A percentile compares a stretch with the other conserved stretches of the same genome.
phyloP scores from a whole-genome alignment of 495 filamentous ascomycete species.

The Trichoderma erinaceum region DNA sequence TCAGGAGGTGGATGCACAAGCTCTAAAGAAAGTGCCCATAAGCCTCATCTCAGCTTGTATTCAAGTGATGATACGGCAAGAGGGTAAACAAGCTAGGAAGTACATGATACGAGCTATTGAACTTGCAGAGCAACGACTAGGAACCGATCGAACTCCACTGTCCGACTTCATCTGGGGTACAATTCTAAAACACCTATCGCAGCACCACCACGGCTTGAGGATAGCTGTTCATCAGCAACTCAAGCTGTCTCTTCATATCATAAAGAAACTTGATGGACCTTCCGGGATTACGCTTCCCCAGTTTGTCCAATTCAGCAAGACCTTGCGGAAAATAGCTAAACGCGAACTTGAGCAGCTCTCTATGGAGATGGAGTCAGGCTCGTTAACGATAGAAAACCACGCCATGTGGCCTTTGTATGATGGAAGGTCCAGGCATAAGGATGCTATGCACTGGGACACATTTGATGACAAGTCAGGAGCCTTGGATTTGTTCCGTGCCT shows the following conservation, averaged over 20 bases:
- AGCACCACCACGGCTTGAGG: background rate
- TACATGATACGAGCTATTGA: background rate
- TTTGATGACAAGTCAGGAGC: background rate
- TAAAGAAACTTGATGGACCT: background rate
- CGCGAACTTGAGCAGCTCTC: conserved; percentile 1
- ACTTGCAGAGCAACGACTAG: background rate
- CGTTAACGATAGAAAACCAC: background rate
- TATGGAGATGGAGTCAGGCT: background rate
- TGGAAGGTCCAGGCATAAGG: background rate
- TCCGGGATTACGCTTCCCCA: background rate
- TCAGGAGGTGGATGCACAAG: background rate
- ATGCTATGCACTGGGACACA: conserved; percentile 2
- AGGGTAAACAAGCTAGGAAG: background rate
- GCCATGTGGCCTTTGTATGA: conserved; percentile 12
- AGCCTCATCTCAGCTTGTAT: conserved; percentile 10
- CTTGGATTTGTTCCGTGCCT: background rate
- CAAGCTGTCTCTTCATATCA: conserved; percentile 1
- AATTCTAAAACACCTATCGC: conserved; percentile 1
- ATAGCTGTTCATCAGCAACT: background rate
- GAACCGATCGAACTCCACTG: background rate
- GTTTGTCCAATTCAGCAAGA: conserved; percentile 11
- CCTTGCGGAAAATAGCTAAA: background rate
- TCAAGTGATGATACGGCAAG: background rate
- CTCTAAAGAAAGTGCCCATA: background rate
- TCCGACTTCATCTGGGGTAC: conserved; percentile 7